These are phyloP conservation scores for Coniferiporia weirii DNA, from an alignment of 1,284 basidiomycete species.

Conservation along the genomic window DNA sequence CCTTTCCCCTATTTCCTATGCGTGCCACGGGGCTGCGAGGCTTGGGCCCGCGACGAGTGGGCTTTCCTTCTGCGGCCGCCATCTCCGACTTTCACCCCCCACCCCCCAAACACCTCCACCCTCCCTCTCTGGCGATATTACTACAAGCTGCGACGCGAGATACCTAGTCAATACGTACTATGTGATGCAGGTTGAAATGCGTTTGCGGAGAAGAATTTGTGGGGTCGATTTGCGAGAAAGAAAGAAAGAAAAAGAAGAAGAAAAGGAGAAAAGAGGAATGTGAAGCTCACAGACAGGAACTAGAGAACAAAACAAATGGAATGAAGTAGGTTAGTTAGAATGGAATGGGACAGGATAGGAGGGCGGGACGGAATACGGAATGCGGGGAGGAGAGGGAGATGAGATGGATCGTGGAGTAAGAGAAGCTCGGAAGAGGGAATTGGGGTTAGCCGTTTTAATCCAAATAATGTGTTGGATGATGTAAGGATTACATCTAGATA, in stretches of 20 bases:
- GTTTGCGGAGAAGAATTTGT: constrained; percentile 1
- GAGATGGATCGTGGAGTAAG: constrained; percentile 19
- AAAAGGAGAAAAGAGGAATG: constrained; percentile 40
- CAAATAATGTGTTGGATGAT: neutral
- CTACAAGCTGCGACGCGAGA: constrained; percentile 1
- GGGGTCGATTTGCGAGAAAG: neutral
- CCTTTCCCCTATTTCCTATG: too few relatives aligned
- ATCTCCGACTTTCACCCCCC: neutral
- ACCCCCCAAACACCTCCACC: neutral
- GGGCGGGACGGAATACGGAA: too few relatives aligned
- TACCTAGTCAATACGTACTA: constrained; percentile 1
- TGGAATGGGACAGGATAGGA: too few relatives aligned
- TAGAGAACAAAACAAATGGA: too few relatives aligned
- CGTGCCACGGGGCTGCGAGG: too few relatives aligned
- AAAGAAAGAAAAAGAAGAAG: neutral
- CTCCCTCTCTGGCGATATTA: constrained; percentile 1
- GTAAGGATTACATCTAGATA: constrained; percentile 2
- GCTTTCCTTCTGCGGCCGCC: too few relatives aligned
- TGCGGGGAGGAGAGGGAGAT: too few relatives aligned
- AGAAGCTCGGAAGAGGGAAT: neutral
- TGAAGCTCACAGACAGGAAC: too few relatives aligned
- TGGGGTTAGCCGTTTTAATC: neutral
- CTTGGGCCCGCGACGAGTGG: too few relatives aligned
- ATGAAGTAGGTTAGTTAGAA: too few relatives aligned
- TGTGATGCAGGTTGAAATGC: constrained; percentile 19